phyloP scores from a whole-genome alignment of 2,329 filamentous ascomycete species.

The Fusarium dimerum region DNA sequence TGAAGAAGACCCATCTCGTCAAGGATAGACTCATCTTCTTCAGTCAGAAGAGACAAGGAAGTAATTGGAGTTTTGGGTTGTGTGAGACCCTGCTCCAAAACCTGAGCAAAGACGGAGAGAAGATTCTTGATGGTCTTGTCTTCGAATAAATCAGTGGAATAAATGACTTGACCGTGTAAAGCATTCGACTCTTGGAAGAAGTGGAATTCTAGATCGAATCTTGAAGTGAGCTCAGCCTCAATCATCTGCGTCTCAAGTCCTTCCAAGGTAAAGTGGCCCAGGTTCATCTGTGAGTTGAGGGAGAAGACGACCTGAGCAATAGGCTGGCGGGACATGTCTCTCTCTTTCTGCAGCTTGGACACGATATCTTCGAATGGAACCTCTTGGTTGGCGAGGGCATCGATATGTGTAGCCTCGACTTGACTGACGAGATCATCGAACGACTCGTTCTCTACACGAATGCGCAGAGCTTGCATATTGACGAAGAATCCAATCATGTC shows the following conservation, averaged over 20 bases:
- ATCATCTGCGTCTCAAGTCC: slow-evolving; percentile 14
- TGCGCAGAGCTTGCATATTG: slow-evolving; percentile 27
- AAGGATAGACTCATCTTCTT: background rate
- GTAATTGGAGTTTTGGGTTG: slow-evolving; percentile 2
- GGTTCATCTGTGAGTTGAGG: slow-evolving; percentile 17
- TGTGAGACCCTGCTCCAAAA: slow-evolving; percentile 17
- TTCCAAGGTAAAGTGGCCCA: slow-evolving; percentile 19
- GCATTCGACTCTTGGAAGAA: slow-evolving; percentile 17
- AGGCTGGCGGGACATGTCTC: slow-evolving; percentile 7
- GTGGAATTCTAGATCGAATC: slow-evolving; percentile 31
- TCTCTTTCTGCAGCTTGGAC: background rate
- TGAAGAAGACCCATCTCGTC: background rate
- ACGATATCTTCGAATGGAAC: slow-evolving; percentile 9
- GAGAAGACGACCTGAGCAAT: slow-evolving; percentile 11
- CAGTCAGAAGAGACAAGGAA: background rate
- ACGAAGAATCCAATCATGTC: slow-evolving; percentile 29
- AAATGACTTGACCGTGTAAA: slow-evolving; percentile 15
- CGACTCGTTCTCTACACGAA: slow-evolving; percentile 12
- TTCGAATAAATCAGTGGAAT: slow-evolving; percentile 24
- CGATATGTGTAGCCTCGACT: slow-evolving; percentile 1
- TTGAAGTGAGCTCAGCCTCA: background rate
- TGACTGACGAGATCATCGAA: slow-evolving; percentile 19
- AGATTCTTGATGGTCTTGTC: slow-evolving; percentile 18
- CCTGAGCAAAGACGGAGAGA: slow-evolving; percentile 12
- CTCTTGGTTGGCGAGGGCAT: slow-evolving; percentile 4